A percentile compares a stretch with the other conserved stretches of the same genome.
Conservation (phyloP, 2,329 filamentous ascomycete genomes). For the Hypoxylon sp. region DNA sequence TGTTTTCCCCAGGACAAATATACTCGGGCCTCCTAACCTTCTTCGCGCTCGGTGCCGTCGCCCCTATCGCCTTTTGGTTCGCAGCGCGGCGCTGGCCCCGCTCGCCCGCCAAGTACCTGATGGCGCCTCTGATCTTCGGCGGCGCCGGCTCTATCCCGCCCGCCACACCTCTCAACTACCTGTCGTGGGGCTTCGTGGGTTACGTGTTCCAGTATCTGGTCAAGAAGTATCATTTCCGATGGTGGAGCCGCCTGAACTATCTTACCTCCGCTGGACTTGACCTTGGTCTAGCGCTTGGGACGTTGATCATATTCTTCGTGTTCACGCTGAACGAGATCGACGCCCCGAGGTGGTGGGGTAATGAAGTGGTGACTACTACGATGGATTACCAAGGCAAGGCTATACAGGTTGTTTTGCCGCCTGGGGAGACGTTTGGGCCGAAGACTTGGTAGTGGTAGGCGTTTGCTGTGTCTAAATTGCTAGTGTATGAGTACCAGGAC, state of each 20-base stretch:
- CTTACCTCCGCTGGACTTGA: constrained; percentile 79
- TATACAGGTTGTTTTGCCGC: constrained; percentile 65
- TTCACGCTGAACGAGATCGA: constrained; percentile 74
- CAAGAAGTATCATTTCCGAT: constrained; percentile 73
- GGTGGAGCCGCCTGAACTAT: constrained; percentile 84
- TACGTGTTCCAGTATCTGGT: constrained; percentile 79
- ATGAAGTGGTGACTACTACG: constrained; percentile 69
- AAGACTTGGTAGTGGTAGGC: constrained; percentile 61
- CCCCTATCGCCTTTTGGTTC: constrained; percentile 67
- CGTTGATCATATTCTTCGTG: constrained; percentile 78
- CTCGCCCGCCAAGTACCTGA: constrained; percentile 67
- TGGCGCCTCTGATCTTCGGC: constrained; percentile 75
- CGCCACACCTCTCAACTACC: constrained; percentile 80
- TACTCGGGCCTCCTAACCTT: constrained; percentile 73
- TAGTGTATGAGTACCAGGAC: not conserved
- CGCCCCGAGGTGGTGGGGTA: constrained; percentile 80
- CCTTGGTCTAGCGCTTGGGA: constrained; percentile 75
- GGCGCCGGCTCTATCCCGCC: constrained; percentile 72
- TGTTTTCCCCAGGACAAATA: constrained; percentile 74
- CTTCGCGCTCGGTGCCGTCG: constrained; percentile 69
- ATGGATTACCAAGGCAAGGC: constrained; percentile 74
- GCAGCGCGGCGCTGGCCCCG: constrained; percentile 65
- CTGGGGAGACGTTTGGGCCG: constrained; percentile 75
- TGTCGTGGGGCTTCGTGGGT: constrained; percentile 80
- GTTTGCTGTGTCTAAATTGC: not conserved